Conservation (phyloP, 257 asterid species). For the Salvia splendens region DNA sequence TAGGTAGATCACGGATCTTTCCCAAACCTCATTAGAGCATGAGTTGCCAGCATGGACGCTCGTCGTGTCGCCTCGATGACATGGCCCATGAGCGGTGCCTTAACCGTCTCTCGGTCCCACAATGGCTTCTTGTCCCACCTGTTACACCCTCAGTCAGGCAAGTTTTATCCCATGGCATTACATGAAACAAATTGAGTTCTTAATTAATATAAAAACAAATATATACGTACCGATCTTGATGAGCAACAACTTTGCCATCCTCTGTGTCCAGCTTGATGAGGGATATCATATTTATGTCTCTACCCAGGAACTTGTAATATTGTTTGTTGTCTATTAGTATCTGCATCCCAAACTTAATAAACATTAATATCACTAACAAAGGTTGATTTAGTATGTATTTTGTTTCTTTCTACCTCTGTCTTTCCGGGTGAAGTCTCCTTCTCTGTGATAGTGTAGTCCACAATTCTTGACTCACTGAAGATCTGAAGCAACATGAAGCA, state of each 20-base stretch:
- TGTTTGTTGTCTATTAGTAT: conserved; percentile 79
- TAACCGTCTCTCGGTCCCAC: conserved; percentile 61
- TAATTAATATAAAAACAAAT: no score
- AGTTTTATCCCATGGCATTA: background rate
- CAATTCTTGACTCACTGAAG: conserved; percentile 83
- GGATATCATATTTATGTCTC: conserved; percentile 70
- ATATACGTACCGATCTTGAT: conserved; percentile 67
- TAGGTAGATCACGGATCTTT: conserved; percentile 51
- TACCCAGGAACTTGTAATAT: conserved; percentile 76
- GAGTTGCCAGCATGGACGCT: conserved; percentile 74
- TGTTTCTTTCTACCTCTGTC: conserved; percentile 52
- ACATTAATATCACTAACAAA: background rate
- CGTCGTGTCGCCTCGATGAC: conserved; percentile 50
- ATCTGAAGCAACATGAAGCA: conserved; percentile 40
- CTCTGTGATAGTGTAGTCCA: conserved; percentile 60
- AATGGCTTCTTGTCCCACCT: conserved; percentile 93
- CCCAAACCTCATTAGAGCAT: conserved; percentile 79
- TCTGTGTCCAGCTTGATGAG: conserved; percentile 70
- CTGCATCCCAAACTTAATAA: conserved; percentile 40
- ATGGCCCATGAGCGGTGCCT: conserved; percentile 60
- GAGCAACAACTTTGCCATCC: conserved; percentile 78
- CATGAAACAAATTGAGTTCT: background rate
- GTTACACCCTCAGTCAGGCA: conserved; percentile 2
- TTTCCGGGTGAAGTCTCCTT: conserved; percentile 61
- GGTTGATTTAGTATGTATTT: background rate